phyloP scores from a whole-genome alignment of 305 asterid species.

The Coffea humblotiana region DNA sequence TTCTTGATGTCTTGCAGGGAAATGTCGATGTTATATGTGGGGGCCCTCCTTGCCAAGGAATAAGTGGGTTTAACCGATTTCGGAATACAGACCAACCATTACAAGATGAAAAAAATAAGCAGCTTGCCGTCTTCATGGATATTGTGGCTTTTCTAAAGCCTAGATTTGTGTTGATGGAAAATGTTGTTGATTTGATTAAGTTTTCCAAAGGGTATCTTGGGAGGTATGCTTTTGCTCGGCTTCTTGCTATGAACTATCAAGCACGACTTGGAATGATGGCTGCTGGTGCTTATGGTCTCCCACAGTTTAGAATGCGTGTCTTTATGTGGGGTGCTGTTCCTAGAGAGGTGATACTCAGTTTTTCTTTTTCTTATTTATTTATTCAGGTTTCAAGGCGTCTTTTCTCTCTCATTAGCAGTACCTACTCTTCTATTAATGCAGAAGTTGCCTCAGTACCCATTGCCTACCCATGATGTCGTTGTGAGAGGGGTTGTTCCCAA shows the following conservation, averaged over 20 bases:
- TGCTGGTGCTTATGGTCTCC: slow-evolving; percentile 87
- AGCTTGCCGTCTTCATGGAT: slow-evolving; percentile 67
- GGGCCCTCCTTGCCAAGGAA: slow-evolving; percentile 98
- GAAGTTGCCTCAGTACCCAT: slow-evolving; percentile 76
- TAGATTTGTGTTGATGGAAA: slow-evolving; percentile 74
- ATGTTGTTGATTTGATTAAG: slow-evolving; percentile 74
- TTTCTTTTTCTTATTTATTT: no score
- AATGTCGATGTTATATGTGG: slow-evolving; percentile 84
- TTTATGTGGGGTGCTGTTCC: slow-evolving; percentile 84
- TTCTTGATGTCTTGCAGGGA: slow-evolving; percentile 41
- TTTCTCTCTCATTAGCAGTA: not conserved
- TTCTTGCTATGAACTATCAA: slow-evolving; percentile 69
- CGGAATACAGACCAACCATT: slow-evolving; percentile 57
- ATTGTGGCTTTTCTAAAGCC: slow-evolving; percentile 63
- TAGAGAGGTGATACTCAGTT: slow-evolving; percentile 33
- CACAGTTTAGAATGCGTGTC: slow-evolving; percentile 82
- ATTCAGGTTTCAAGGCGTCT: not conserved
- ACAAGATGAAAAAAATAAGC: slow-evolving; percentile 64
- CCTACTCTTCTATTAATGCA: slow-evolving; percentile 11
- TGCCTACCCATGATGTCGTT: slow-evolving; percentile 75
- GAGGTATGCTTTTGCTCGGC: slow-evolving; percentile 70
- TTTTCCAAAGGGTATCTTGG: slow-evolving; percentile 67
- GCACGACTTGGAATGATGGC: slow-evolving; percentile 85
- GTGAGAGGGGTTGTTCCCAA: slow-evolving; percentile 54
- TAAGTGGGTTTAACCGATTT: slow-evolving; percentile 83